Evolutionary conservation across 2,329 filamentous ascomycete genomes (phyloP).

Genomic region (Scopulariopsis brevicaulis): DNA sequence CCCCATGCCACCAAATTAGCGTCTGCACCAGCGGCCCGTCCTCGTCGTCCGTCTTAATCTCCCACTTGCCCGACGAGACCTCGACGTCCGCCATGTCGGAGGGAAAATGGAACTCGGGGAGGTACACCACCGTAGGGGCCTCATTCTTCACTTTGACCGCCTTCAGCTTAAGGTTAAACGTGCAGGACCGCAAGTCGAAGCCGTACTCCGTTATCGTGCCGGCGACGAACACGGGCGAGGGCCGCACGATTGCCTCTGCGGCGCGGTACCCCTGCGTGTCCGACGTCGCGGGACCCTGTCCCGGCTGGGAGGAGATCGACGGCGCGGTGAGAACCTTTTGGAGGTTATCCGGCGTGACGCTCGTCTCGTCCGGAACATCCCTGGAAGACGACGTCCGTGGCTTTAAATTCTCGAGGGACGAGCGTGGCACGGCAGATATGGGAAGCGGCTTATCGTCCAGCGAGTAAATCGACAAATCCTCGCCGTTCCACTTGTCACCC

Average conservation of each 20-base stretch:
- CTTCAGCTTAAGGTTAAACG: slow-evolving; percentile 61
- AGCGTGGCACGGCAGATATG: slow-evolving; percentile 30
- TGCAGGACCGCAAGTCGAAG: slow-evolving; percentile 73
- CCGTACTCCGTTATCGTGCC: slow-evolving; percentile 61
- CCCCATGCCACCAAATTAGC: slow-evolving; percentile 86
- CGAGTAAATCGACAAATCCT: slow-evolving; percentile 87
- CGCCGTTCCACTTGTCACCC: slow-evolving; percentile 95
- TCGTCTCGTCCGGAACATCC: slow-evolving; percentile 37
- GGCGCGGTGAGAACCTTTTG: slow-evolving; percentile 59
- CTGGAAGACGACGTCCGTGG: slow-evolving; percentile 13
- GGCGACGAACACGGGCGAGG: slow-evolving; percentile 64
- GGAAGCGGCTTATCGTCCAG: slow-evolving; percentile 62
- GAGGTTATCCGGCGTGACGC: slow-evolving; percentile 65
- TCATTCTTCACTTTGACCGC: slow-evolving; percentile 47
- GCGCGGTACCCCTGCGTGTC: slow-evolving; percentile 68
- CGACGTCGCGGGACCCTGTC: slow-evolving; percentile 44
- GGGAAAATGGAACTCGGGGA: slow-evolving; percentile 91
- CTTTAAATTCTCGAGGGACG: slow-evolving; percentile 6
- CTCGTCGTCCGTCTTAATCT: slow-evolving; percentile 65
- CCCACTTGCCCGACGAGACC: slow-evolving; percentile 82
- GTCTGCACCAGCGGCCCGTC: slow-evolving; percentile 61
- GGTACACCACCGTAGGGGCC: slow-evolving; percentile 67
- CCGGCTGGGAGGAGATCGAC: slow-evolving; percentile 49
- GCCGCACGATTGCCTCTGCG: slow-evolving; percentile 85
- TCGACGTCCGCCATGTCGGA: slow-evolving; percentile 58